Evolutionary conservation across 2,329 filamentous ascomycete genomes (phyloP), one percentile per base, ranked within the genome.

Genomic region (Cladophialophora exuberans): DNA sequence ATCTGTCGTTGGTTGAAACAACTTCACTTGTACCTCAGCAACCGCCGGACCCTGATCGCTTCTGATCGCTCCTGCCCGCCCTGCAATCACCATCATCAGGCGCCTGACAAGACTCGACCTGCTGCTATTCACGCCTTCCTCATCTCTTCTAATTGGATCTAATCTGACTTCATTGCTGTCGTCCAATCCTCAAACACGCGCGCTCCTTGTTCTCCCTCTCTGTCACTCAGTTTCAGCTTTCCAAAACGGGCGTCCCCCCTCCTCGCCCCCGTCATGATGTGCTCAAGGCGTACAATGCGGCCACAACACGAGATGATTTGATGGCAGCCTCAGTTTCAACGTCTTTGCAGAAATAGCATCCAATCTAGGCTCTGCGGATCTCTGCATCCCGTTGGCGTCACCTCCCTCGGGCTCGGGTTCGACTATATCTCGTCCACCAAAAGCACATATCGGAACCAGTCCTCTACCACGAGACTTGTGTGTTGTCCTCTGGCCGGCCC

Each of bases 61-160:
- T 38, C 43, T 46, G 39, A 31, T 53, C 52, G n/a, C n/a, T n/a
- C n/a, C n/a, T n/a, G n/a, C n/a, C n/a, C n/a, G n/a, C 25, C 56
- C 52, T 59, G 52, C 48, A 59, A 59, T 59, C 56, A 59, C 52
- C 56, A 55, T 52, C 56, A 59, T 49, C 52, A 56, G 46, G 56
- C 56, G 56, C 56, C 56, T 52, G 38, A 49, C 42, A 31, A 42
- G 42, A 42, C 51, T 53, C 51, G 42, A 41, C 33, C 13, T 35
- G 15, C 31, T 26, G 11, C 13, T 18, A 15, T 36, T 28, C 18
- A 47, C 38, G 35, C 20, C 41, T 43, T 17, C 25, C 26, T 38
- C 50, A 39, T 43, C 39, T 47, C 31, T 33, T 42, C 31, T 47
- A 25, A 57, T 57, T 53, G 54, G 54, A 39, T 33, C 31, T 26